Conservation (phyloP, 371 early-diverging fungal species). For the Mortierella sp. region DNA sequence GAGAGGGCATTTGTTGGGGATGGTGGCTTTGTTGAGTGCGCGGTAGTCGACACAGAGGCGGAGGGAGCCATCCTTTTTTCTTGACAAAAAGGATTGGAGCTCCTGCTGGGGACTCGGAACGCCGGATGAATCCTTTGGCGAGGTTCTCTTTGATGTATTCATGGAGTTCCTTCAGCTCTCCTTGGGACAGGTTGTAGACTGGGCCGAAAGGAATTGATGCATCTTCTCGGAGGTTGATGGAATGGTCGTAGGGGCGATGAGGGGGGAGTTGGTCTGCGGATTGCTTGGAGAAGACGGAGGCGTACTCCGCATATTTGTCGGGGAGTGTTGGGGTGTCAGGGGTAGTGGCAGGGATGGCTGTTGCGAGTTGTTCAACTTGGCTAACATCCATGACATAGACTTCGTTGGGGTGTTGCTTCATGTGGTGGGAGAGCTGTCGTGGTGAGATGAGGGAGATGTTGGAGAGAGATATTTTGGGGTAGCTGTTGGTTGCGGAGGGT, state of each 20-base stretch:
- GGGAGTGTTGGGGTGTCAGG: slow-evolving; percentile 4
- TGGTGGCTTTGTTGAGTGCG: slow-evolving; percentile 57
- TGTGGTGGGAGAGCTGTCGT: slow-evolving; percentile 2
- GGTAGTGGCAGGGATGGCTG: not conserved
- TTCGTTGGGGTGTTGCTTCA: not conserved
- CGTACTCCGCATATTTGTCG: slow-evolving; percentile 18
- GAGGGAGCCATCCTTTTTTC: slow-evolving; percentile 67
- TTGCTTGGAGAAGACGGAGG: slow-evolving; percentile 32
- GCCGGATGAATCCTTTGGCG: slow-evolving; percentile 48
- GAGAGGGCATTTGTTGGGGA: slow-evolving; percentile 53
- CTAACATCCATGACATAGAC: slow-evolving; percentile 13
- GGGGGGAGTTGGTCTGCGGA: slow-evolving; percentile 23
- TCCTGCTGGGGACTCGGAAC: slow-evolving; percentile 60
- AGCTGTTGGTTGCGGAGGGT: not conserved
- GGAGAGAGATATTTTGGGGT: no score
- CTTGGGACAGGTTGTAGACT: slow-evolving; percentile 40
- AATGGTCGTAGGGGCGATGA: slow-evolving; percentile 39
- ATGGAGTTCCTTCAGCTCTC: slow-evolving; percentile 28
- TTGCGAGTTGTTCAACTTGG: slow-evolving; percentile 1
- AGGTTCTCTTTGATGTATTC: slow-evolving; percentile 31
- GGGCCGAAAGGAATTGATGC: slow-evolving; percentile 16
- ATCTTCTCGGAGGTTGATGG: slow-evolving; percentile 19
- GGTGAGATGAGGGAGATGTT: slow-evolving; percentile 18
- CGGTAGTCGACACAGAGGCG: slow-evolving; percentile 61
- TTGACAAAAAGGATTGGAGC: slow-evolving; percentile 66